Conservation (phyloP, 805 yeast species). For the Priceomyces haplophilus region DNA sequence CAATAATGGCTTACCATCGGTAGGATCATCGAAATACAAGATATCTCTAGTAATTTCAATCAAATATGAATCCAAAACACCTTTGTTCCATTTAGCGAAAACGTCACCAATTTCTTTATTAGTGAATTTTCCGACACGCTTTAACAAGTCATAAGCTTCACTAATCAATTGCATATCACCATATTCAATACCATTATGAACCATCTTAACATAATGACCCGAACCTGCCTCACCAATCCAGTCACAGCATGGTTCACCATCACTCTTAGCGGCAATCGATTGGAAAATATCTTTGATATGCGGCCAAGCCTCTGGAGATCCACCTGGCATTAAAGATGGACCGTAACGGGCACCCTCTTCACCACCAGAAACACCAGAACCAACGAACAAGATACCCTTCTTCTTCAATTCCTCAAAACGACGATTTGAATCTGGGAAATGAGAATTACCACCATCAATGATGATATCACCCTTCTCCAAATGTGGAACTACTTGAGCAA, state of each 20-base stretch:
- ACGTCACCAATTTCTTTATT: constrained; percentile 93
- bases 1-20: constrained; percentile 87
- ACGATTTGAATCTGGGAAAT: constrained; percentile 98
- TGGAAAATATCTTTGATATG: constrained; percentile 96
- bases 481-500: constrained; percentile 81
- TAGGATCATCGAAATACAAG: constrained; percentile 77
- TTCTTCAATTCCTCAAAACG: constrained; percentile 81
- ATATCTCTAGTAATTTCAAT: constrained; percentile 96
- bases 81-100: constrained; percentile 90
- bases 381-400: constrained; percentile 89
- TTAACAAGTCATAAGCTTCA: constrained; percentile 96
- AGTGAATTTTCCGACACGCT: constrained; percentile 86
- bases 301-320: constrained; percentile 97
- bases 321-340: constrained; percentile 99
- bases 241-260: constrained; percentile 99
- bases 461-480: constrained; percentile 96
- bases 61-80: constrained; percentile 95
- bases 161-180: constrained; percentile 99
- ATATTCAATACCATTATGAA: constrained; percentile 98
- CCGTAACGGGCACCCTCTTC: constrained; percentile 99
- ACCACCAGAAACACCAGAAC: constrained; percentile 99
- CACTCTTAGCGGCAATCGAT: constrained; percentile 91
- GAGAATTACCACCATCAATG: constrained; percentile 99
- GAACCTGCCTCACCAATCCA: constrained; percentile 99
- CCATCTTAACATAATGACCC: constrained; percentile 99